Base-by-base conservation (phyloP, 1,284 basidiomycete species). In the Moniliella sp. region DNA sequence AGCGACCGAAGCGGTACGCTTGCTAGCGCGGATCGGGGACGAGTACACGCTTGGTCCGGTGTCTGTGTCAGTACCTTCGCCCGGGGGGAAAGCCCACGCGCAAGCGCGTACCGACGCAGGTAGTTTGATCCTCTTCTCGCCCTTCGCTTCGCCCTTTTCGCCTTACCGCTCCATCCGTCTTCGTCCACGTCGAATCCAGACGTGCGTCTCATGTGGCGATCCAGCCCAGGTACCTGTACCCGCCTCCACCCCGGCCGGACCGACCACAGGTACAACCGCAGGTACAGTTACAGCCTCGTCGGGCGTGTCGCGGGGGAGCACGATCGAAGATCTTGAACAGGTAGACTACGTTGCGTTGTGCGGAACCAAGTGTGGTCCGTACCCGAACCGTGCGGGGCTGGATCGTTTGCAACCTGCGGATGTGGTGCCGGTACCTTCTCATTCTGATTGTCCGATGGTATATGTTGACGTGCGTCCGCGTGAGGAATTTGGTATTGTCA, bases 401-500 rank as follows among this genome's bases (percentile, higher is more conserved):
- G 14, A 17, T 11, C 9, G n/a, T n/a, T 18, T 18, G 13, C 1
- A 11, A 16, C n/a, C n/a, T n/a, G n/a, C n/a, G n/a, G n/a, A n/a
- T n/a, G n/a, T n/a, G n/a, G n/a, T n/a, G n/a, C n/a, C n/a, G n/a
- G n/a, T n/a, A n/a, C n/a, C n/a, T n/a, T n/a, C n/a, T n/a, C n/a
- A n/a, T n/a, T n/a, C n/a, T n/a, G n/a, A n/a, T n/a, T n/a, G n/a
- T n/a, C 18, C 15, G n/a, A 31, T 28, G 14, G 18, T 25, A 10
- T 15, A 16, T 15, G 64, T 97, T 11, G 91, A 97, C 47, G 83
- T 91, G 4, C 69, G 91, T 11, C 71, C 80, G 1, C 61, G 64
- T 18, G 71, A 70, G 0, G 86, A 94, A 61, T 94, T 75, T 57
- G 76, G 74, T 0, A 93, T 97, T 25, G 84, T 82, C 42, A 71